These are phyloP conservation scores for Creolimax fragrantissima DNA, from an alignment of 78 protist species.

Conservation along the genomic window DNA sequence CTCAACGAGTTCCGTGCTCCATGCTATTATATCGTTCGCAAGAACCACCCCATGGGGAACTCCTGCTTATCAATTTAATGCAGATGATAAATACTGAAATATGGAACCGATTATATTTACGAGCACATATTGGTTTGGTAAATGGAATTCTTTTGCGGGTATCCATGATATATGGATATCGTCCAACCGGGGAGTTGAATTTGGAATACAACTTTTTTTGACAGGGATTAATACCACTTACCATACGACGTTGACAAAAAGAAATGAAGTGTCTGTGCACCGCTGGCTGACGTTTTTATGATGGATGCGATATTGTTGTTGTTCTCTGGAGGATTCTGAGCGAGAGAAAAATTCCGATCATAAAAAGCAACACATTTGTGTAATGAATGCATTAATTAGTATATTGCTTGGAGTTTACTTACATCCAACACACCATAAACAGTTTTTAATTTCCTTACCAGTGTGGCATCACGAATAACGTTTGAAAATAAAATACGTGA, in stretches of 20 bases:
- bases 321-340: not conserved
- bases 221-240: not conserved
- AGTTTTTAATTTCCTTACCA: not conserved
- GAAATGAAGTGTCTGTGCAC: not conserved
- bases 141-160: not conserved
- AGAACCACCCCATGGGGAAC: not conserved
- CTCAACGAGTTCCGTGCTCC: not conserved
- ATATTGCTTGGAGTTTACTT: not conserved
- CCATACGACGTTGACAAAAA: not conserved
- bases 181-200: not conserved
- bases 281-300: not conserved
- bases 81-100: not conserved
- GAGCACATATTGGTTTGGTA: not conserved
- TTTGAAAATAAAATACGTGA: not conserved
- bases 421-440: not conserved
- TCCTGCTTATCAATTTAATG: not conserved
- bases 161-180: not conserved
- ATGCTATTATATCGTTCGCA: not conserved
- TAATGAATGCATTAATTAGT: not conserved
- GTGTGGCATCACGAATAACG: not conserved
- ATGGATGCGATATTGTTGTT: not conserved
- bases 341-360: not conserved
- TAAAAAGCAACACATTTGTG: not conserved
- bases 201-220: not conserved
- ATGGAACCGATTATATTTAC: not conserved